phyloP scores from a whole-genome alignment of 2,329 filamentous ascomycete species.

The Phaeosphaeriaceae sp. region DNA sequence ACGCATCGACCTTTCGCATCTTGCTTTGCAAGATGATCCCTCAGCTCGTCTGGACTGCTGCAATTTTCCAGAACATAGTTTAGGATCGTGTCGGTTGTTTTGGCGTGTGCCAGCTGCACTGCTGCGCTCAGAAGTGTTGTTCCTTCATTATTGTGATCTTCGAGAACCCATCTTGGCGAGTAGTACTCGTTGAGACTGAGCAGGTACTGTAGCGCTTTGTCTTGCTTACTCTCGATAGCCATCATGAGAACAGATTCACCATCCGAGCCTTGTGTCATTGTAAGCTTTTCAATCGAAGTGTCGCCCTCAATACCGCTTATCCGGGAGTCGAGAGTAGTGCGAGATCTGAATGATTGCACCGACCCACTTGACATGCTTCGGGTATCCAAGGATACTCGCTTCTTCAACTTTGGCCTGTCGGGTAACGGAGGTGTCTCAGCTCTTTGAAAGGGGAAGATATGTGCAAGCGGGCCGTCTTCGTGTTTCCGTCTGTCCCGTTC shows the following conservation, averaged over 20 bases:
- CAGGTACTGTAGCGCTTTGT: slow-evolving; percentile 78
- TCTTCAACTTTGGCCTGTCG: slow-evolving; percentile 68
- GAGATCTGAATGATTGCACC: slow-evolving; percentile 80
- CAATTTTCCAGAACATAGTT: slow-evolving; percentile 68
- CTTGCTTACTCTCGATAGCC: slow-evolving; percentile 66
- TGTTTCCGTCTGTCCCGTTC: slow-evolving; percentile 23
- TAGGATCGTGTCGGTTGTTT: slow-evolving; percentile 77
- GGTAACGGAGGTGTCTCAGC: slow-evolving; percentile 58
- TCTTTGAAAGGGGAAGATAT: slow-evolving; percentile 91
- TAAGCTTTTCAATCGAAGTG: slow-evolving; percentile 79
- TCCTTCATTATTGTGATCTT: slow-evolving; percentile 87
- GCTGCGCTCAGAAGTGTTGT: slow-evolving; percentile 90
- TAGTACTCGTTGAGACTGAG: slow-evolving; percentile 80
- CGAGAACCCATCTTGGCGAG: slow-evolving; percentile 71
- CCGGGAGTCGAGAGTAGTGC: slow-evolving; percentile 68
- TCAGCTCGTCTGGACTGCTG: slow-evolving; percentile 63
- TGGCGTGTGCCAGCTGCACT: slow-evolving; percentile 79
- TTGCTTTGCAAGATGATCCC: slow-evolving; percentile 74
- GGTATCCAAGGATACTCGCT: slow-evolving; percentile 83
- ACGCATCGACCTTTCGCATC: slow-evolving; percentile 87
- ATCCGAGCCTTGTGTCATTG: slow-evolving; percentile 71
- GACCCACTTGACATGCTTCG: slow-evolving; percentile 88
- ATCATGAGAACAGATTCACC: slow-evolving; percentile 81
- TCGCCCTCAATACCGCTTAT: slow-evolving; percentile 84
- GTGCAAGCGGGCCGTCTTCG: slow-evolving; percentile 64